Evolutionary conservation across 1,139 yeast species (phyloP), one percentile per base, ranked within the genome.

Genomic region (Candida pseudoviswanathii): DNA sequence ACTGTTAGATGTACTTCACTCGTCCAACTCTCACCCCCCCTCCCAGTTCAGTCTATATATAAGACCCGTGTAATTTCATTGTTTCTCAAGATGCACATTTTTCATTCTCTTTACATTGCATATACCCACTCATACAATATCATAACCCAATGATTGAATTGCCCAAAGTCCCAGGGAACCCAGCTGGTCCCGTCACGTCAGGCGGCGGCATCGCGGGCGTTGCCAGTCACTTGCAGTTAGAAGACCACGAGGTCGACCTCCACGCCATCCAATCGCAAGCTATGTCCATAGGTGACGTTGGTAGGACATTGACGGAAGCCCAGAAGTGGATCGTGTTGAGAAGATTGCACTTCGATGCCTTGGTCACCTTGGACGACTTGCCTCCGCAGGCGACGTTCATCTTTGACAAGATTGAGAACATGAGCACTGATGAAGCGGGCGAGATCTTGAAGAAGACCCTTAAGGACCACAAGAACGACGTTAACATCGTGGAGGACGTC

Each of bases 281-380:
- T 2, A 31, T 65, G 11, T 61, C 68, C 11, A 52, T 70, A 40
- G 61, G 58, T 27, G 65, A 63, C 8, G 62, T 70, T 16, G 73
- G 66, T n/a, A 51, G 43, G 9, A 51, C 59, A 0, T 58, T 70
- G 29, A 62, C 69, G 22, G 40, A 58, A 2, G 62, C 57, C 10
- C 71, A 70, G 49, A 70, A 70, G 50, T 56, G 52, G 34, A 54
- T 58, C 44, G 60, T 70, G 25, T 62, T 70, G 52, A 61, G 52
- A 44, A 59, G 71, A 46, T 59, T 70, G 45, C 63, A 62, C 50
- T 62, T 58, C 44, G 70, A 63, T 34, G 65, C 66, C 31, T 66
- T 67, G 52, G 44, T 55, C 2, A 43, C 57, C n/a, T 59, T 63
- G 45, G 68, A 67, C 10, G 60, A 67, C 26, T 58, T 68, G 40